Evolutionary conservation across 352 stramenopile species (phyloP).

Genomic region (Phytophthora chlamydospora): DNA sequence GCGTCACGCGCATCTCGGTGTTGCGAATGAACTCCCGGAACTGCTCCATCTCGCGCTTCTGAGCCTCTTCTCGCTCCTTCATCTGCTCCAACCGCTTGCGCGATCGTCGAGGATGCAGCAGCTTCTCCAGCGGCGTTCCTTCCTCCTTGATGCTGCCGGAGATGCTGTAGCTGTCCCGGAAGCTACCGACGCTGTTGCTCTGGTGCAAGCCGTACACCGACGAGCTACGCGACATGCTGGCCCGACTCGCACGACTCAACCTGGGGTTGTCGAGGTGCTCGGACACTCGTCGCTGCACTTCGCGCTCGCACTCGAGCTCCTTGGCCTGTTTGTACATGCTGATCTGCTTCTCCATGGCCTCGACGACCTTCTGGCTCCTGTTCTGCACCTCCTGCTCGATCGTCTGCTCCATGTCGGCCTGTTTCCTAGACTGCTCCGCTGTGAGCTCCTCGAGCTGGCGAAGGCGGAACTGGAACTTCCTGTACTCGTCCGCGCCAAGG

Average conservation of each 20-base stretch:
- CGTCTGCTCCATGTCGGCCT: slow-evolving; percentile 74
- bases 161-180: slow-evolving; percentile 48
- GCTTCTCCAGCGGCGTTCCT: slow-evolving; percentile 70
- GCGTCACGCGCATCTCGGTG: slow-evolving; percentile 53
- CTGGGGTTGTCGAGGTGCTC: slow-evolving; percentile 42
- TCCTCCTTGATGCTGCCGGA: slow-evolving; percentile 44
- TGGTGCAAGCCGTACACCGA: slow-evolving; percentile 24
- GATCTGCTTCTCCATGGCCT: slow-evolving; percentile 86
- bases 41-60: slow-evolving; percentile 87
- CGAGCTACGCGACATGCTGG: slow-evolving; percentile 23
- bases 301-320: slow-evolving; percentile 77
- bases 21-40: slow-evolving; percentile 85
- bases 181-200: slow-evolving; percentile 31
- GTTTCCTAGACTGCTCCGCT: slow-evolving; percentile 71
- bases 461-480: slow-evolving; percentile 85
- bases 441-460: slow-evolving; percentile 79
- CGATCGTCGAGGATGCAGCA: slow-evolving; percentile 78
- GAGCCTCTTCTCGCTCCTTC: slow-evolving; percentile 73
- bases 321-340: slow-evolving; percentile 88
- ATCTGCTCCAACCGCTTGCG: slow-evolving; percentile 65
- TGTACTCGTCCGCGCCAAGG: slow-evolving; percentile 76
- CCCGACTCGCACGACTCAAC: slow-evolving; percentile 25
- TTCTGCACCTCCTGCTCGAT: slow-evolving; percentile 78
- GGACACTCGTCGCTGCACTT: slow-evolving; percentile 76
- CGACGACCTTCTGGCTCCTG: slow-evolving; percentile 69